Base-by-base conservation (phyloP, 2,329 filamentous ascomycete genomes). In the Sphaceloma murrayae region DNA sequence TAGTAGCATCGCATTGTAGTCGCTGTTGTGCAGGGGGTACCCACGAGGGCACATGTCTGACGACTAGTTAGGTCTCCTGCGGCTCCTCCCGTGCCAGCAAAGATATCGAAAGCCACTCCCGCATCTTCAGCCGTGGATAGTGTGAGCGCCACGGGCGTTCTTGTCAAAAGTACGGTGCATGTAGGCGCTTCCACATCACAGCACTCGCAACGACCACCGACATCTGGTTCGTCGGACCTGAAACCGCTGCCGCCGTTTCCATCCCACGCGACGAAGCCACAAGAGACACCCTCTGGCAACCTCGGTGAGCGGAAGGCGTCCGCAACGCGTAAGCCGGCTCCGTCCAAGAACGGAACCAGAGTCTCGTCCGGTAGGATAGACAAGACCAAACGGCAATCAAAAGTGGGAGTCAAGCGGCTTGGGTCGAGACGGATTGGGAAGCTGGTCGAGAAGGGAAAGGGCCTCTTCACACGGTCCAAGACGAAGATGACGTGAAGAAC, bases 371-470 rank as follows among this genome's bases (percentile, higher is more conserved):
- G 36, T 5, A 16, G 36, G 24, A 16, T 40, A 3, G 36, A 40
- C n/a, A 40, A 40, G 36, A 16, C 34, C 27, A 13, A 22, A 5
- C 24, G 16, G 16, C 24, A 26, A 16, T 40, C 24, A 7, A n/a
- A n/a, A n/a, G 27, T 26, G 7, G 36, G 36, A 5, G 36, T 40
- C 13, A 26, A 26, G 24, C 27, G 22, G 17, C 14, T 40, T 9
- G 36, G 36, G 9, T 40, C 36, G n/a, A 24, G 24, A n/a, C 36
- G 36, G 9, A 40, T 40, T n/a, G 36, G 36, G 5, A 29, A 19
- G 13, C 24, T 40, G 7, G 36, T 40, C 7, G 36, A 40, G 24
- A 40, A 30, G 16, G 16, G 36, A 22, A 40, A 40, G 17, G 16
- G 24, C 13, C 36, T 40, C n/a, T 40, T 40, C 14, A 40, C 24